phyloP scores from a whole-genome alignment of 1,139 yeast species.

The Sugiyamaella grinbergsii region DNA sequence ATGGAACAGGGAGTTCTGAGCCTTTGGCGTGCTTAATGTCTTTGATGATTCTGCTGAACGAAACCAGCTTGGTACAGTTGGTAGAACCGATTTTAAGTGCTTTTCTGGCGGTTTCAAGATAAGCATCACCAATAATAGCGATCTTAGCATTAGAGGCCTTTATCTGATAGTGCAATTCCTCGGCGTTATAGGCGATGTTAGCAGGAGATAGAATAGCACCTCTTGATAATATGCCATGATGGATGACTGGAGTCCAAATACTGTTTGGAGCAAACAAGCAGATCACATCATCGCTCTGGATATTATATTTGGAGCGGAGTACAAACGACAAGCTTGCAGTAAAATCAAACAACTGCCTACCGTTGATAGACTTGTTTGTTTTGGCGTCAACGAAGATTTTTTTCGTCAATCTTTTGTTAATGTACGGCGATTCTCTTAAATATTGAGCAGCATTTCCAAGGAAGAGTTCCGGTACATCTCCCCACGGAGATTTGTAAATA shows the following conservation, averaged over 20 bases:
- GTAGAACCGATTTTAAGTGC: slow-evolving; percentile 34
- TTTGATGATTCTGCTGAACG: slow-evolving; percentile 28
- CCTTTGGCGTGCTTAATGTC: slow-evolving; percentile 23
- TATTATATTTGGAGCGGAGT: slow-evolving; percentile 31
- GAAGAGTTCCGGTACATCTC: slow-evolving; percentile 25
- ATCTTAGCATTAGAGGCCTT: slow-evolving; percentile 36
- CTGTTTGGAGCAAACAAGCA: slow-evolving; percentile 39
- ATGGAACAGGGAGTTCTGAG: slow-evolving; percentile 18
- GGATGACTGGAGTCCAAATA: slow-evolving; percentile 38
- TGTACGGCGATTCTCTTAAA: slow-evolving; percentile 27
- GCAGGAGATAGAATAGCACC: slow-evolving; percentile 46
- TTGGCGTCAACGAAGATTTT: slow-evolving; percentile 35
- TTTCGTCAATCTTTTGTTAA: slow-evolving; percentile 24
- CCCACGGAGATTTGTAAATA: slow-evolving; percentile 31
- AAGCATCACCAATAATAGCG: slow-evolving; percentile 34
- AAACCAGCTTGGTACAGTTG: slow-evolving; percentile 25
- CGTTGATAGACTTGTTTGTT: slow-evolving; percentile 33
- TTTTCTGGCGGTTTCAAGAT: slow-evolving; percentile 30
- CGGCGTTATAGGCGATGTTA: slow-evolving; percentile 40
- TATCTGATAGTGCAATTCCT: slow-evolving; percentile 44
- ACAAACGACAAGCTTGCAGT: slow-evolving; percentile 33
- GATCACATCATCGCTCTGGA: slow-evolving; percentile 39
- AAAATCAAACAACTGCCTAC: slow-evolving; percentile 28
- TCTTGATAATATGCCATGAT: slow-evolving; percentile 39
- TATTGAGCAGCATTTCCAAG: slow-evolving; percentile 34